These are phyloP conservation scores for Sporobolomyces phaffii DNA, from an alignment of 768 basidiomycete genomes.

Conservation along the genomic window DNA sequence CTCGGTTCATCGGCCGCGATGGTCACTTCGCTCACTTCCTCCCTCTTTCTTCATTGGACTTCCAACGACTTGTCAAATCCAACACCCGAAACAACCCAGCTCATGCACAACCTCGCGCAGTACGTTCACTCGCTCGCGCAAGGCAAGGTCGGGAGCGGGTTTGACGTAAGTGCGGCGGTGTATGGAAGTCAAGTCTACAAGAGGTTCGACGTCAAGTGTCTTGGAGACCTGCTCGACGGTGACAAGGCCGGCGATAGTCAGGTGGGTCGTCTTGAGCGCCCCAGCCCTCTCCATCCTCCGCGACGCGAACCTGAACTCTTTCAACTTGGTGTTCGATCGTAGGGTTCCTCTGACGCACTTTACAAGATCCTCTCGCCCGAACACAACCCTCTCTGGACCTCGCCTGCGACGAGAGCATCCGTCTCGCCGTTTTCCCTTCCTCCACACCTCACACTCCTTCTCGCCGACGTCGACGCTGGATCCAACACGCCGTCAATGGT, in stretches of 20 bases:
- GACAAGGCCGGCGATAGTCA: background rate
- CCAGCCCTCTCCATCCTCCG: no score
- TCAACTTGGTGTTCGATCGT: no score
- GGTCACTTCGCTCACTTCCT: constrained; percentile 87
- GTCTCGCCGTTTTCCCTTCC: constrained; percentile 73
- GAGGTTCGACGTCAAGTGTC: constrained; percentile 63
- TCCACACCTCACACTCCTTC: constrained; percentile 70
- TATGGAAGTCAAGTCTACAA: constrained; percentile 92
- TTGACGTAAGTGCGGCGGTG: constrained; percentile 88
- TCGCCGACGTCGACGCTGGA: constrained; percentile 94
- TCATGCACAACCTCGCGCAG: constrained; percentile 89
- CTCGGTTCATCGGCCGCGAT: constrained; percentile 94
- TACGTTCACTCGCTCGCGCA: constrained; percentile 93
- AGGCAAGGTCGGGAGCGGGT: constrained; percentile 96
- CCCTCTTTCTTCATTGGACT: constrained; percentile 67
- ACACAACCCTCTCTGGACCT: constrained; percentile 65
- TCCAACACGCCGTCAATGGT: constrained; percentile 93
- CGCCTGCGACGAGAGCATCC: constrained; percentile 44
- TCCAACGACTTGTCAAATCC: constrained; percentile 52
- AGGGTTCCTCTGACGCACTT: constrained; percentile 46
- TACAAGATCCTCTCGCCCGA: constrained; percentile 57
- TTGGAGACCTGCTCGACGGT: constrained; percentile 57
- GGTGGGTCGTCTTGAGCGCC: no score
- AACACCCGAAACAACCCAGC: background rate
- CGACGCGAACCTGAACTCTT: no score